Base-by-base conservation (phyloP, 148 eudicot species). In the Chenopodium berlandieri region DNA sequence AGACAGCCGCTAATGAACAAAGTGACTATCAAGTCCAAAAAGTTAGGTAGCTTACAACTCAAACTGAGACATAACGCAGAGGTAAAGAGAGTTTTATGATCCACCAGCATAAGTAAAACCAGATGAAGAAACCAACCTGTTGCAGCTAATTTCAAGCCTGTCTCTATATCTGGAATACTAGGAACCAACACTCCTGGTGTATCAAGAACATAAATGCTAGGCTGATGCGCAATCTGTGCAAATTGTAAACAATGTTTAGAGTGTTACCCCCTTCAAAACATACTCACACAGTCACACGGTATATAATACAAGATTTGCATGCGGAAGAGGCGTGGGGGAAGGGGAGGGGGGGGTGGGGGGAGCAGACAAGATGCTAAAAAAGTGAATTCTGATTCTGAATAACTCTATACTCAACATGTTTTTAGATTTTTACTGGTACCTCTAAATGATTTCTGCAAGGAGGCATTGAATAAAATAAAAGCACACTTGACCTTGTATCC, bases 141-240 rank as follows among this genome's bases (percentile, higher is more conserved):
- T 54, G 91, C 79, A 80, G 98, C 97, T 81, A 96, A 91, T 90
- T 96, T 96, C 75, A 94, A 85, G 74, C 98, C 99, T 58, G 98
- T 94, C 84, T 92, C 99, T 76, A 96, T 89, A 82, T 96, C 92
- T 71, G 95, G 89, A 70, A 96, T 96, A 81, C 91, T 92, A 54
- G 98, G 99, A 80, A 94, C 95, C 81, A 96, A 86, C 81, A 96
- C 98, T 85, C 99, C 99, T 7, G 98, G 99, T 16, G 99, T 91
- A 86, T 96, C 99, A 89, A 91, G 83, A 74, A 96, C 95, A 85
- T 96, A 96, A 79, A 96, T 96, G 90, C 98, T 96, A 84, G 99
- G 99, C 77, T 86, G 90, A 77, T 96, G 91, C 25, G 99, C 98
- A 86, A 96, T 94, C 98, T 96, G 92, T 40, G 77, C 54, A 84